phyloP scores from a whole-genome alignment of 2,329 filamentous ascomycete genomes.

The Balansia obtecta region DNA sequence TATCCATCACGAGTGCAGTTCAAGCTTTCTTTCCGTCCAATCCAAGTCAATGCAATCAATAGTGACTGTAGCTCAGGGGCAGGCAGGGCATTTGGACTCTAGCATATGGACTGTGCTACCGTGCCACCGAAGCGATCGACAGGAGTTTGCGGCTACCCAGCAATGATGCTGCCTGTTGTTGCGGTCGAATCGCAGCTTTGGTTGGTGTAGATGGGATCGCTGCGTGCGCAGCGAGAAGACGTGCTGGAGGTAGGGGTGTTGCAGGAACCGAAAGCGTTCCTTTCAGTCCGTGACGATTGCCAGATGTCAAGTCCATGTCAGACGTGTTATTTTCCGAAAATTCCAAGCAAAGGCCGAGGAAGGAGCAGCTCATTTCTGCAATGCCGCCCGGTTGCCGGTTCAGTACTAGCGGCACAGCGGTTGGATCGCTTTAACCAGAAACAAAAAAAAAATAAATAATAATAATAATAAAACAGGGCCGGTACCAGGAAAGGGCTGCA shows the following conservation, averaged over 20 bases:
- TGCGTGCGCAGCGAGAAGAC: not conserved
- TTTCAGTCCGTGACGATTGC: not conserved
- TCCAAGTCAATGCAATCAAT: too few species aligned
- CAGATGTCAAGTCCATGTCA: not conserved
- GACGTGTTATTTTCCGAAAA: too few species aligned
- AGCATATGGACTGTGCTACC: not conserved
- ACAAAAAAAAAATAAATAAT: too few species aligned
- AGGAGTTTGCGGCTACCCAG: not conserved
- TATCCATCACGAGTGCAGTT: constrained; percentile 15
- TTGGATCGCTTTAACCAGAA: too few species aligned
- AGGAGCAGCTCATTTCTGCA: constrained; percentile 1
- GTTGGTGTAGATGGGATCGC: not conserved
- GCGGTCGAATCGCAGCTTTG: not conserved
- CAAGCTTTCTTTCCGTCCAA: too few species aligned
- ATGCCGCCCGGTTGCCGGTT: not conserved
- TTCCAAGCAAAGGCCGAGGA: not conserved
- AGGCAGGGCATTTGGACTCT: not conserved
- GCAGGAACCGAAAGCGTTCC: not conserved
- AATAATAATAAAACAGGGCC: too few species aligned
- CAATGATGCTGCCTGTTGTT: not conserved
- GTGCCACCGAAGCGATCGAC: not conserved
- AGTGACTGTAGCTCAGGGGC: too few species aligned
- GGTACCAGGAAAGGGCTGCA: too few species aligned
- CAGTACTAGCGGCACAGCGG: not conserved
- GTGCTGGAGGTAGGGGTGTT: not conserved